A percentile compares a stretch with the other conserved stretches of the same genome.
Evolutionary conservation across 768 basidiomycete species (phyloP).

Genomic region (Boletus fagicola): DNA sequence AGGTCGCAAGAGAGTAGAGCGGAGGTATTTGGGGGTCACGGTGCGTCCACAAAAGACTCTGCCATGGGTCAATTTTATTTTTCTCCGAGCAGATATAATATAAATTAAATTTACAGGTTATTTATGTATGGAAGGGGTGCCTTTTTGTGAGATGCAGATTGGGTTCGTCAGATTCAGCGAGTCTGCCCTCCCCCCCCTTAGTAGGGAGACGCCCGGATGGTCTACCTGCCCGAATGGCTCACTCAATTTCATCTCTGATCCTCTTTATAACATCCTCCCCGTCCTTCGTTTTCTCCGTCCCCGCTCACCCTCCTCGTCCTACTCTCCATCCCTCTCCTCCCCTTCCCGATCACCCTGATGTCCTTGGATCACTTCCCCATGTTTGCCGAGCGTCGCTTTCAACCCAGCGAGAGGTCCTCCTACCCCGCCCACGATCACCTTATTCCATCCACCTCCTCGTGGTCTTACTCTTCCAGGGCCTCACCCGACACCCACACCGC

Average conservation of each 20-base stretch:
- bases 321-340: neutral
- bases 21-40: constrained; percentile 14
- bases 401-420: constrained; percentile 25
- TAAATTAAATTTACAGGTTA: constrained; percentile 2
- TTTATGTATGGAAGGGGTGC: neutral
- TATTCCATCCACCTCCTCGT: constrained; percentile 22
- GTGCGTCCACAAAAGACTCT: neutral
- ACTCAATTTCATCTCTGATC: constrained; percentile 27
- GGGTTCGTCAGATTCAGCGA: constrained; percentile 22
- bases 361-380: constrained; percentile 35
- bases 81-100: neutral
- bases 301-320: neutral
- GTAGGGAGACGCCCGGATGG: neutral
- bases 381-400: constrained; percentile 34
- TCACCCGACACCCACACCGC: constrained; percentile 16
- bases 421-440: constrained; percentile 25
- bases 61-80: neutral
- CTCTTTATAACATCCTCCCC: constrained; percentile 31
- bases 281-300: constrained; percentile 13
- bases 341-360: constrained; percentile 21
- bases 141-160: constrained; percentile 21
- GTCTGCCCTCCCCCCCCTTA: neutral
- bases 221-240: constrained; percentile 14
- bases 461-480: constrained; percentile 27
- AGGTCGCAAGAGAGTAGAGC: neutral